A percentile compares a stretch with the other conserved stretches of the same genome.
These are phyloP conservation scores for Colletotrichum tropicicola DNA, from an alignment of 2,329 filamentous ascomycete genomes.

Conservation along the genomic window DNA sequence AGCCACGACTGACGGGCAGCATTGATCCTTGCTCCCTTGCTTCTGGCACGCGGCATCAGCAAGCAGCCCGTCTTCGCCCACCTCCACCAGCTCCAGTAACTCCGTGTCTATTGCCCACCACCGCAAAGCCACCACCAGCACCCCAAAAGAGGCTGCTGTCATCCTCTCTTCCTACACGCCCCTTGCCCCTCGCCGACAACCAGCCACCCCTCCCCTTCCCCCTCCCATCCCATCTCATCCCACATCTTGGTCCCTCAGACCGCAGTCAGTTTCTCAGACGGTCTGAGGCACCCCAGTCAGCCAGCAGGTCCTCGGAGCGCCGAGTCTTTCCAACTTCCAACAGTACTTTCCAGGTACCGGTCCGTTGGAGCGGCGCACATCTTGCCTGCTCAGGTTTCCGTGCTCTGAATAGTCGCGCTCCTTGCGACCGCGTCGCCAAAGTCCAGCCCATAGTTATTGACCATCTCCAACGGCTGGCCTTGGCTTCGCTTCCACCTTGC, in stretches of 20 bases:
- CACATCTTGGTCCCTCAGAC: constrained; percentile 15
- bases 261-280: background rate
- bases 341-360: constrained; percentile 25
- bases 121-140: no score
- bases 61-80: constrained; percentile 10
- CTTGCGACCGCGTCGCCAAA: background rate
- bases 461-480: background rate
- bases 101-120: no score
- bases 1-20: constrained; percentile 12
- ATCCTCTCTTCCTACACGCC: constrained; percentile 13
- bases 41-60: constrained; percentile 5
- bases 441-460: background rate
- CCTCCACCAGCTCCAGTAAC: background rate
- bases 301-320: constrained; percentile 13
- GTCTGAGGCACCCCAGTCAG: constrained; percentile 12
- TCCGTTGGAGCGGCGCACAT: constrained; percentile 18
- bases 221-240: constrained; percentile 27
- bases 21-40: constrained; percentile 26
- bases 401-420: background rate
- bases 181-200: constrained; percentile 1
- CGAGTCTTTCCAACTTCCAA: constrained; percentile 1
- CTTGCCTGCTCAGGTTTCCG: background rate
- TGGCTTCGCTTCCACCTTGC: constrained; percentile 1
- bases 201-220: background rate
- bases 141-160: constrained; percentile 13